Percentiles rank a stretch among this genome's conserved stretches.
These are phyloP conservation scores for Acacia crassicarpa DNA, from an alignment of 306 rosid species.

Conservation along the genomic window DNA sequence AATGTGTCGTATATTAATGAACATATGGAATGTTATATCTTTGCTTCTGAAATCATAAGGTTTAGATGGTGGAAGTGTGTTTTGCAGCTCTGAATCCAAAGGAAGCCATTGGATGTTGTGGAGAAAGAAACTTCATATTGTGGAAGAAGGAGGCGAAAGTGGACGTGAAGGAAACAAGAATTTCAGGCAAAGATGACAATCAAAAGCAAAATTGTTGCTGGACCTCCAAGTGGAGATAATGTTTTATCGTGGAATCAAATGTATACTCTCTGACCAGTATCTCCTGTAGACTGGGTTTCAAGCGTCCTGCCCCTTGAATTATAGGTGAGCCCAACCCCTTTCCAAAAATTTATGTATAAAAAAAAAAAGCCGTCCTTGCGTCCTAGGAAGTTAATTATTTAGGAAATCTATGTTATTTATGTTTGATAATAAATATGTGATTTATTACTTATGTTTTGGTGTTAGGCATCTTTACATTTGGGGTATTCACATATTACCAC, in stretches of 20 bases:
- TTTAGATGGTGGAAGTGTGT: neutral
- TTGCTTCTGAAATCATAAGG: neutral
- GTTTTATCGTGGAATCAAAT: neutral
- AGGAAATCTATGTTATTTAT: neutral
- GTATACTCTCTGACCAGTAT: too few species aligned
- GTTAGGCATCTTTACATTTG: too few species aligned
- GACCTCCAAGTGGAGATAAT: conserved; percentile 18
- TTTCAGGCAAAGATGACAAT: neutral
- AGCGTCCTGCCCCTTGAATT: too few species aligned
- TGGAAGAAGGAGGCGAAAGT: conserved; percentile 35
- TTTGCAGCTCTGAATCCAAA: conserved; percentile 41
- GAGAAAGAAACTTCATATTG: conserved; percentile 42
- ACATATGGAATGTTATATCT: too few species aligned
- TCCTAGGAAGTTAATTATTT: neutral
- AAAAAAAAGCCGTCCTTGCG: neutral
- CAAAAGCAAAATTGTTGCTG: neutral
- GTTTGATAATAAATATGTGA: too few species aligned
- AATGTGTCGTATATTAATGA: too few species aligned
- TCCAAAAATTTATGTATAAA: too few species aligned
- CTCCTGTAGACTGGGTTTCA: too few species aligned
- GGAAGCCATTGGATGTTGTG: conserved; percentile 46
- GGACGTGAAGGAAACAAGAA: neutral
- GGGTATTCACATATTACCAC: too few species aligned
- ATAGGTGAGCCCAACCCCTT: too few species aligned
- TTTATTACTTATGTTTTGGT: too few species aligned